Base-by-base conservation (phyloP, 257 asterid species). In the Verbascum thapsus region DNA sequence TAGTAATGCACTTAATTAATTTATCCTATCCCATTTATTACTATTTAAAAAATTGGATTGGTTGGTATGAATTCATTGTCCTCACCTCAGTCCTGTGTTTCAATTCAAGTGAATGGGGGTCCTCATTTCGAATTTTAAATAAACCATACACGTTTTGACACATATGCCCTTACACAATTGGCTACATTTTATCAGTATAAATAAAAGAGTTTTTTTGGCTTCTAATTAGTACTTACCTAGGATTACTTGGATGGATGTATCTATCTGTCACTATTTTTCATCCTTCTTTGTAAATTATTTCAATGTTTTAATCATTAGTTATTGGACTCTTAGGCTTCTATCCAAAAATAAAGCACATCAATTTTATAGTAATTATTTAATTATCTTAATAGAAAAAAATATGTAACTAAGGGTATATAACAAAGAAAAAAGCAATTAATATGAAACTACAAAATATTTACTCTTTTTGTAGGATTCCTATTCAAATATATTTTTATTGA, bases 151-250 rank as follows among this genome's bases (percentile, higher is more conserved):
- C 18, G 30, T 22, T 35, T 43, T 56, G 47, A 56, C 64, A 16
- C 57, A 44, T 54, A 42, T 55, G 64, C 64, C 64, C 72, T 75
- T 67, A 61, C 64, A 65, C 30, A 41, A 48, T 67, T 72, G 61
- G 68, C 30, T 45, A 53, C 17, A 58, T 41, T 12, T 50, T 6
- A 17, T 6, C 9, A 1, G 7, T 53, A n/a, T n/a, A n/a, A n/a
- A n/a, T n/a, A n/a, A n/a, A n/a, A n/a, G n/a, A n/a, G 10, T 41
- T 3, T 19, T 53, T 18, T 44, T 37, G 39, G 12, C 54, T 22
- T 9, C 44, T 26, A 26, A 44, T 2, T 1, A 1, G 35, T 0
- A 53, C 35, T 59, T 30, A 41, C 50, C 15, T 30, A 30, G 42
- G 42, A 42, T 52, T 45, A 16, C 52, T 50, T 59, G 55, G 37